Evolutionary conservation across 371 early-diverging fungal species (phyloP), one percentile per base, ranked within the genome.

Genomic region (Fennellomyces sp.): DNA sequence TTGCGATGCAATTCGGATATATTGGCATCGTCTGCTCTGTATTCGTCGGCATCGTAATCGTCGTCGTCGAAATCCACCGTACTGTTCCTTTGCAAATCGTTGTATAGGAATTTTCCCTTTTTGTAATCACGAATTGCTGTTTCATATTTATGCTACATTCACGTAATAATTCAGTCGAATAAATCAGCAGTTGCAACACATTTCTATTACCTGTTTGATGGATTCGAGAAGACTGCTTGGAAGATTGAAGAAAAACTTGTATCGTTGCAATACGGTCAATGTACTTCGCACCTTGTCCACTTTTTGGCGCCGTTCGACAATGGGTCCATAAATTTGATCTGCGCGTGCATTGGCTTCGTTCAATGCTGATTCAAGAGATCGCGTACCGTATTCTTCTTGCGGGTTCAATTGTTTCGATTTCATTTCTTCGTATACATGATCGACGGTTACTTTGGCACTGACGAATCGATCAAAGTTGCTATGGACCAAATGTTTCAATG

Each of bases 401-500:
- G 88, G 85, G 50, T 90, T 91, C 31, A 96, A 72, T 47, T 93
- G 90, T 50, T 91, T 86, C 25, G 82, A 76, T 60, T 89, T 88
- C 93, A 96, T 94, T 61, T 95, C 96, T 3, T 91, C 88, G 69
- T 96, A 96, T 15, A 96, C 88, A 39, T 92, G 88, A 63, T 98
- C 98, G 45, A 98, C 95, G 0, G 95, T 94, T 60, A 86, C 90
- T 76, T 96, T 97, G 17, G 98, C 97, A 49, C 85, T 90, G 11
- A 98, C 97, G 70, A 98, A 98, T 39, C 95, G 90, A 64, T 96
- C 95, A 82, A 98, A 98, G 64, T 97, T 92, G 60, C 88, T 89
- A 71, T 96, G 93, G 28, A 98, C 98, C 15, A 97, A 72, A 27
- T 84, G 84, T 61, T 92, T 94, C 28, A 95, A 81, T 0, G 91